phyloP scores from a whole-genome alignment of 2,329 filamentous ascomycete species.

The Botrytis fabae region DNA sequence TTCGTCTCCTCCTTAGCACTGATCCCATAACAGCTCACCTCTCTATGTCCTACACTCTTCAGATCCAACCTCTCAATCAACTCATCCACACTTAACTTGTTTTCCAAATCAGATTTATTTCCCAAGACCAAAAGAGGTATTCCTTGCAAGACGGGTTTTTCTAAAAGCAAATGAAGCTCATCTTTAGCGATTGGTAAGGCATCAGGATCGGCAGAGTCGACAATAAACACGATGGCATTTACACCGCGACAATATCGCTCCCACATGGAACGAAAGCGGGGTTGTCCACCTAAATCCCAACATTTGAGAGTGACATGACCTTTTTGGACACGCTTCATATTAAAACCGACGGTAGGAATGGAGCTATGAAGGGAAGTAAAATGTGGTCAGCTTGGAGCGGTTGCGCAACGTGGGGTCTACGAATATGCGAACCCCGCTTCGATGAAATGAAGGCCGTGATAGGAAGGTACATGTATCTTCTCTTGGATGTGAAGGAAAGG shows the following conservation, averaged over 20 bases:
- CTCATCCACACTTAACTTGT: conserved; percentile 90
- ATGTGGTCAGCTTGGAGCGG: conserved; percentile 42
- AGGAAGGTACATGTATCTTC: neutral
- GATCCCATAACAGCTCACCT: conserved; percentile 98
- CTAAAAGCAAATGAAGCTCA: conserved; percentile 86
- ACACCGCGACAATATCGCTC: conserved; percentile 97
- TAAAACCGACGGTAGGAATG: conserved; percentile 97
- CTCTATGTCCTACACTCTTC: conserved; percentile 83
- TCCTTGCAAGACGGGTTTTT: conserved; percentile 78
- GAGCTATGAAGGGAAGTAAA: conserved; percentile 60
- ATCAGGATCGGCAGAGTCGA: conserved; percentile 86
- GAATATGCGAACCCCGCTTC: conserved; percentile 24
- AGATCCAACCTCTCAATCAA: conserved; percentile 90
- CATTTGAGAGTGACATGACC: conserved; percentile 98
- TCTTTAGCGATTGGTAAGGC: conserved; percentile 84
- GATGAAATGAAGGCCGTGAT: conserved; percentile 5
- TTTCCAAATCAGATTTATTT: conserved; percentile 94
- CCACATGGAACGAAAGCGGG: conserved; percentile 98
- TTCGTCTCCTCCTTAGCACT: conserved; percentile 99
- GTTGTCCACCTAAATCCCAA: conserved; percentile 97
- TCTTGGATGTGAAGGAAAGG: conserved; percentile 4
- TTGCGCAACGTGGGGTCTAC: conserved; percentile 23
- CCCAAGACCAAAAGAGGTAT: conserved; percentile 93
- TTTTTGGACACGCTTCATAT: conserved; percentile 97
- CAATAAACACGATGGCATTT: conserved; percentile 97